phyloP scores from a whole-genome alignment of 805 yeast genomes.

The Kodamaea lidongshanica region DNA sequence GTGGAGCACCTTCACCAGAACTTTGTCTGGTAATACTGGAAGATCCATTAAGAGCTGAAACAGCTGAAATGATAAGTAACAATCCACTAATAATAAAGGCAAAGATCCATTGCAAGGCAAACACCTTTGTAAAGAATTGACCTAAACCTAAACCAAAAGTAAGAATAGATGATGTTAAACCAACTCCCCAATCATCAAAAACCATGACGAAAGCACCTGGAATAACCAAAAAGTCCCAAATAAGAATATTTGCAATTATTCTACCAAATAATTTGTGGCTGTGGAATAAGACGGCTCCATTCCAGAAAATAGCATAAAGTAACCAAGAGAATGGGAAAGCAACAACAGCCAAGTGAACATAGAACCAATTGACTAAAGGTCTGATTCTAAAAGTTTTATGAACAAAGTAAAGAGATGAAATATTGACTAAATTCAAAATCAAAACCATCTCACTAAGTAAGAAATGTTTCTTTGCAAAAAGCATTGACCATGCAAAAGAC shows the following conservation, averaged over 20 bases:
- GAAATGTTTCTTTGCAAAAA: constrained; percentile 56
- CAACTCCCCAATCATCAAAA: constrained; percentile 68
- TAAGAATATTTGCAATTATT: constrained; percentile 61
- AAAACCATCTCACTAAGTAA: constrained; percentile 54
- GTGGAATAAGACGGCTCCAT: constrained; percentile 71
- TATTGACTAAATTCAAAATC: constrained; percentile 53
- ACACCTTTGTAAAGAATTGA: constrained; percentile 59
- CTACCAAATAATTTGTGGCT: constrained; percentile 56
- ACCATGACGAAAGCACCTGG: constrained; percentile 53
- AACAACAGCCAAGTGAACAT: constrained; percentile 58
- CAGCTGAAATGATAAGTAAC: constrained; percentile 45
- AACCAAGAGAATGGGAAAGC: constrained; percentile 76
- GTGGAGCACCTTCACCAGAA: constrained; percentile 31
- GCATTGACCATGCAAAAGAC: constrained; percentile 56
- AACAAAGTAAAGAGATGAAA: constrained; percentile 47
- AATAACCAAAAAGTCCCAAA: constrained; percentile 71
- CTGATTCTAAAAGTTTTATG: constrained; percentile 55
- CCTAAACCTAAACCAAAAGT: constrained; percentile 63
- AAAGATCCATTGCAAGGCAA: constrained; percentile 84
- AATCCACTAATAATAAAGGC: constrained; percentile 61
- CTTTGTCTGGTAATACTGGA: neutral
- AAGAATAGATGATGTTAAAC: constrained; percentile 52
- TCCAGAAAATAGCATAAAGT: constrained; percentile 72
- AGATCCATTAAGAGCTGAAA: constrained; percentile 40
- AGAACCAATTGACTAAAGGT: constrained; percentile 46